Base-by-base conservation (phyloP, 2,329 filamentous ascomycete genomes). In the Aspergillus chevalieri region DNA sequence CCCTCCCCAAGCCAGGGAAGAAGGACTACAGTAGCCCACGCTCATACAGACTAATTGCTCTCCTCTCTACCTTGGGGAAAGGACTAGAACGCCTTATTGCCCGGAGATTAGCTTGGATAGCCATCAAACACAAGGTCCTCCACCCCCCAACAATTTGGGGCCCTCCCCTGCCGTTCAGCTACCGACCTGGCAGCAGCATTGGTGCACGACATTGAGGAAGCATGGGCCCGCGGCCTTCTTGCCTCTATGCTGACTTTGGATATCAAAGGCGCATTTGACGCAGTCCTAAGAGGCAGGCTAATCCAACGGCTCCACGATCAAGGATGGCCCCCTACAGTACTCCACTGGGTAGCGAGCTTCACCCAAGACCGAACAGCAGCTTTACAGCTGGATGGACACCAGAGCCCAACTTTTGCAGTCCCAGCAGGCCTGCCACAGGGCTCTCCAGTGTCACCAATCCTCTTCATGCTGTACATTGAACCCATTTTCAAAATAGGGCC, bases 391-490 rank as follows among this genome's bases (percentile, higher is more conserved):
- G 46, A 43, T 17, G 34, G 36, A 2, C 10, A 42, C 26, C 6
- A 30, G 8, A 38, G 38, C n/a, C 46, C 21, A 17, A 6, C 19
- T n/a, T 42, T 41, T 19, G 21, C 26, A 4, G 33, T 47, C 21
- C 24, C 24, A 22, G 39, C 34, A 21, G 46, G 46, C 36, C 24
- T 47, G 1, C 38, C 21, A 21, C 21, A 21, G 21, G 46, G 46
- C 19, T 47, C 46, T 6, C 46, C 46, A 8, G 22, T 42, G 4
- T 47, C 46, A 5, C 46, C 34, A 26, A 41, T 47, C 22, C 36
- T 47, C 22, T 47, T 47, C 19, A 47, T 47, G 34, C 46, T 47
- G 4, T 47, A 42, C 22, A 24, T 42, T 14, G 46, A 12, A 21
- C 46, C 46, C 10, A 17, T 47, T 2, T 47, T 47, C 46, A 10